Evolutionary conservation across 345 rosid genomes (phyloP), one percentile per base, ranked within the genome.

Genomic region (Nephelium lappaceum): DNA sequence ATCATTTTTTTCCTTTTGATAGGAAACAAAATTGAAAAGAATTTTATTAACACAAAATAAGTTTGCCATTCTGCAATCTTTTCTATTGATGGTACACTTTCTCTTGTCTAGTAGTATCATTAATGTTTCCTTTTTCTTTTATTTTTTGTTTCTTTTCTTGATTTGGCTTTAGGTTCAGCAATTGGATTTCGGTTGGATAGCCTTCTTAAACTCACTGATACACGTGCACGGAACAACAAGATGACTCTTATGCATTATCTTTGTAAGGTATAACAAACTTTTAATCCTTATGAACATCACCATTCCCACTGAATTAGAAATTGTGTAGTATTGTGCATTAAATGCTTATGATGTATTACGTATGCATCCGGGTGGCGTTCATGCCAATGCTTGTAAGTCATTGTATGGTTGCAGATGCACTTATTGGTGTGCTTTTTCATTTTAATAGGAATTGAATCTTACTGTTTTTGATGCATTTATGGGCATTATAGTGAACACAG

Each of bases 181-280:
- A 78, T 95, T 83, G 98, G 98, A 77, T 95, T 95, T 84, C 90
- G 87, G 83, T 82, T 93, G 89, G 99, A 95, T 79, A 93, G 97
- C 80, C 97, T 95, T 81, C 98, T 93, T 72, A 95, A 93, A 79
- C 97, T 95, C 75, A 92, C 96, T 64, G 98, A 95, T 41, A 95
- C 96, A 18, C 87, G 97, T 66, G 97, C 99, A 25, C 87, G 87
- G 81, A 95, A 93, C 82, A 95, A 84, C 79, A 93, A 88, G 86
- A 93, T 93, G 91, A 95, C 99, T 53, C 92, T 95, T 84, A 92
- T 95, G 99, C 98, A 95, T 80, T 95, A 95, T 86, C 93, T 92
- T 71, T 95, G 99, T 83, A 95, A 95, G 97, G 99, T 95, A 87
- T 60, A 76, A 67, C 58, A 71, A 83, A 53, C 65, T 43, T 23